Conservation (phyloP, 495 filamentous ascomycete species). For the Penicillium canariense region DNA sequence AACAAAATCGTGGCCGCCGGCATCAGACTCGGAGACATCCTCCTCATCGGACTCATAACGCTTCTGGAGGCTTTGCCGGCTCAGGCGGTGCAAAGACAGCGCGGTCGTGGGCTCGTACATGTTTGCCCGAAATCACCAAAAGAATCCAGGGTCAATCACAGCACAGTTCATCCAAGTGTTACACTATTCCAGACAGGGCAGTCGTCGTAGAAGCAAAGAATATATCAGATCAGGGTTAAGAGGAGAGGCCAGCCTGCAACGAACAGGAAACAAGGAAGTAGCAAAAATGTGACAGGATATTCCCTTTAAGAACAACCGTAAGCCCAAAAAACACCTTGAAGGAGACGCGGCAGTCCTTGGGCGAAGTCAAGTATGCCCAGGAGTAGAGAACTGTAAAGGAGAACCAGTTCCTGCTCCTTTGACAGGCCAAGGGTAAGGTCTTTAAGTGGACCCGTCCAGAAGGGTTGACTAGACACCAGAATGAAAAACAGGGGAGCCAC, state of each 20-base stretch:
- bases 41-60: slow-evolving; percentile 48
- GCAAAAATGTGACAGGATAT: background rate
- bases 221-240: background rate
- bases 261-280: background rate
- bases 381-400: slow-evolving; percentile 15
- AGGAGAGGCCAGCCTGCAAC: slow-evolving; percentile 3
- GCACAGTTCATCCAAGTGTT: background rate
- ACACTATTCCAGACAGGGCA: slow-evolving; percentile 3
- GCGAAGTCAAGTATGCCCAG: slow-evolving; percentile 8
- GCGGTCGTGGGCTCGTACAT: slow-evolving; percentile 35
- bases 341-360: slow-evolving; percentile 4
- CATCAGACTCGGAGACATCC: slow-evolving; percentile 42
- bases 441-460: slow-evolving; percentile 20
- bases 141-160: background rate
- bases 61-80: slow-evolving; percentile 35
- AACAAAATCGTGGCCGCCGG: slow-evolving; percentile 33
- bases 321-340: background rate
- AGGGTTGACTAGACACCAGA: slow-evolving; percentile 2
- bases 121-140: slow-evolving; percentile 1
- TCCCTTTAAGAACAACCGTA: background rate
- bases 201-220: background rate
- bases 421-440: slow-evolving; percentile 12
- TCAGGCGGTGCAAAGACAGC: slow-evolving; percentile 37
- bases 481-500: slow-evolving; percentile 21
- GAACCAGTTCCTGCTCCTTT: slow-evolving; percentile 12